Base-by-base conservation (phyloP, 1,139 yeast species). In the Scheffersomyces insectosa region DNA sequence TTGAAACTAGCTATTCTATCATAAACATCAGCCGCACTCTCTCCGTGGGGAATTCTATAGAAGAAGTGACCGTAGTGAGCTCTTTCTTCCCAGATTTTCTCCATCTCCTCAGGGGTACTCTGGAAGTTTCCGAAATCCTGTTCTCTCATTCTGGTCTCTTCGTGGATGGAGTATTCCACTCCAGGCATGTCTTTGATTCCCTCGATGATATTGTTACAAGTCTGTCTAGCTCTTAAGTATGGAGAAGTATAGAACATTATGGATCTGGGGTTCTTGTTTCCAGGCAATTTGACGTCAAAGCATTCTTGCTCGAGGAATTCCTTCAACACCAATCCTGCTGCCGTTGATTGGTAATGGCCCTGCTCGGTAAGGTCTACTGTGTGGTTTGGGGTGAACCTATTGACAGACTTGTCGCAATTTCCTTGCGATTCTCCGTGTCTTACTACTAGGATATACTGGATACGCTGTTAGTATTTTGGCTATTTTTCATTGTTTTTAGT, bases 71-170 rank as follows among this genome's bases (percentile, higher is more conserved):
- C 97, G 64, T 90, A 90, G 51, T 83, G 82, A 0, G 96, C 91
- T 37, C 97, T 68, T 54, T 88, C 95, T 42, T 77, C 75, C 89
- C 95, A 85, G 30, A 87, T 82, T 52, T 71, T 68, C 54, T 82
- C 83, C 95, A 90, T 88, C 50, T 85, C 90, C 43, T 77, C 84
- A 3, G 85, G 77, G 33, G 85, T 80, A 44, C 85, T 79, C 65
- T 90, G 97, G 63, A 88, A 89, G 60, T 90, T 90, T 16, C 97
- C 97, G 60, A 90, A 90, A 63, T 90, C 97, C 62, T 90, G 97
- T 60, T 90, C 97, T 51, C 97, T 73, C 80, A 90, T 80, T 42
- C 97, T 67, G 3, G 97, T 95, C 56, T 90, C 97, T 59, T 90
- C 97, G 51, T 80, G 75, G 8, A 88, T 79, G 36, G 72, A 65